phyloP scores from a whole-genome alignment of 768 basidiomycete genomes.

The Mrakia hoshinonis region DNA sequence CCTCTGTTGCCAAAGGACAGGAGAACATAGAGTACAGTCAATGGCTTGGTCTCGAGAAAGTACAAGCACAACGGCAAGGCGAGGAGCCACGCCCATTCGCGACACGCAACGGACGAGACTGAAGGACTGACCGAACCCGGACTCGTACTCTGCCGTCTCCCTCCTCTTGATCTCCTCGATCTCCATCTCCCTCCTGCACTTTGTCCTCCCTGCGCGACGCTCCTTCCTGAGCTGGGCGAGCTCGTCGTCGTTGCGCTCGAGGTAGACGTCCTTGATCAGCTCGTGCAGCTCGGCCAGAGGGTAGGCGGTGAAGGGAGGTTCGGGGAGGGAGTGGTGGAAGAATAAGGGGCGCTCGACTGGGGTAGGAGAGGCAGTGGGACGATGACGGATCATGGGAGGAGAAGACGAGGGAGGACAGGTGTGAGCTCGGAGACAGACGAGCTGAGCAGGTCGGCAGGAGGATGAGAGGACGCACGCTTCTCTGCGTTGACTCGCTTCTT shows the following conservation, averaged over 20 bases:
- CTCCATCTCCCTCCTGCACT: slow-evolving; percentile 37
- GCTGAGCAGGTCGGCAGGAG: not conserved
- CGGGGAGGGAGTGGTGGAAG: slow-evolving; percentile 39
- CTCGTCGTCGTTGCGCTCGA: slow-evolving; percentile 36
- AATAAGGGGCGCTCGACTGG: slow-evolving; percentile 40
- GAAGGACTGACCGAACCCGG: slow-evolving; percentile 40
- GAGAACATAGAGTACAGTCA: no score
- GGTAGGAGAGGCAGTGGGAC: not conserved
- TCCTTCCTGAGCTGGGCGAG: slow-evolving; percentile 35
- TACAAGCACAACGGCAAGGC: not conserved
- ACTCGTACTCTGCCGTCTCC: slow-evolving; percentile 38
- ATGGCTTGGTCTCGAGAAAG: no score
- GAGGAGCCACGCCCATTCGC: not conserved
- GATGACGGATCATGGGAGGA: not conserved
- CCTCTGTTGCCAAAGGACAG: slow-evolving; percentile 31
- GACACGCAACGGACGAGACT: not conserved
- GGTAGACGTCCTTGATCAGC: slow-evolving; percentile 37
- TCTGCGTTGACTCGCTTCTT: slow-evolving; percentile 29
- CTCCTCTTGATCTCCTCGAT: slow-evolving; percentile 36
- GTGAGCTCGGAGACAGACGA: not conserved
- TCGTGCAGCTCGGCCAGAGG: slow-evolving; percentile 34
- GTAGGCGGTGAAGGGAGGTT: slow-evolving; percentile 33
- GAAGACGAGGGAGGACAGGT: not conserved
- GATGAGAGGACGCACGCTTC: slow-evolving; percentile 27
- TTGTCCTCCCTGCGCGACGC: slow-evolving; percentile 39